A percentile compares a stretch with the other conserved stretches of the same genome.
Conservation (phyloP, 306 rosid species). For the Vigna angularis region DNA sequence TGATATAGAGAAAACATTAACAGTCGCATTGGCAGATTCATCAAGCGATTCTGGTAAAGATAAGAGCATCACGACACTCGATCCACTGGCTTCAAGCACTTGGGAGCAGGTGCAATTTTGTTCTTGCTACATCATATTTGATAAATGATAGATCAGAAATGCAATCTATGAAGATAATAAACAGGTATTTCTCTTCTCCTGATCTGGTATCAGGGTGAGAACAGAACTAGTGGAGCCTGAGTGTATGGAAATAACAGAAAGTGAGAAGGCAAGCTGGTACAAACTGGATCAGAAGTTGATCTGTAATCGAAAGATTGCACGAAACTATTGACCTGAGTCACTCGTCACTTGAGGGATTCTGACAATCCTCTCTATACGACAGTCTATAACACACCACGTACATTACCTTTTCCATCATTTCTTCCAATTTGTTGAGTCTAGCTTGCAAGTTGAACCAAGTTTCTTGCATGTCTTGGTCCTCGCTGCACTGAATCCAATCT, state of each 20-base stretch:
- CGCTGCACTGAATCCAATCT: neutral
- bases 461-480: neutral
- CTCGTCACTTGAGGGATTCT: neutral
- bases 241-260: neutral
- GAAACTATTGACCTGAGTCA: neutral
- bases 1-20: constrained; percentile 64
- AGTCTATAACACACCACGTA: neutral
- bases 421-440: neutral
- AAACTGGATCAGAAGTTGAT: neutral
- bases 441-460: neutral
- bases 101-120: constrained; percentile 76
- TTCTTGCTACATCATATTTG: constrained; percentile 31
- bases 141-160: constrained; percentile 19
- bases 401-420: neutral
- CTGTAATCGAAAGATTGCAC: neutral
- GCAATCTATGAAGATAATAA: neutral
- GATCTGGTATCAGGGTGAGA: neutral
- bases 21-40: constrained; percentile 64
- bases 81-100: constrained; percentile 88
- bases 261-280: neutral
- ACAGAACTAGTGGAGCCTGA: neutral
- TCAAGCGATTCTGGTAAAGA: constrained; percentile 55
- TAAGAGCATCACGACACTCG: constrained; percentile 58
- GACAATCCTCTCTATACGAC: neutral
- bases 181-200: neutral